Base-by-base conservation (phyloP, 768 basidiomycete genomes). In the Russula sp. region DNA sequence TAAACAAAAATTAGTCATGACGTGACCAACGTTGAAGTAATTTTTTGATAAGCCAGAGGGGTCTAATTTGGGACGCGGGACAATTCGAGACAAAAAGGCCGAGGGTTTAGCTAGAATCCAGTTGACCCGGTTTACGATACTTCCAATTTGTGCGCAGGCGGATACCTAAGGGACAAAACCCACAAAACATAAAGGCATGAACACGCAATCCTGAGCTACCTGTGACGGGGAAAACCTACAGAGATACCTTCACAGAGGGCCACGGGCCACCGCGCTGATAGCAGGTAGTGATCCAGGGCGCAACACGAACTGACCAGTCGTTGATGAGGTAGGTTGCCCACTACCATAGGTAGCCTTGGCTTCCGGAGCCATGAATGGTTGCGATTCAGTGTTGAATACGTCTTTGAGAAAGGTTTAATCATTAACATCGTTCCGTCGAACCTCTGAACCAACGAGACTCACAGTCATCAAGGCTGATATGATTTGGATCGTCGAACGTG, bases 401-500 rank as follows among this genome's bases (percentile, higher is more conserved):
- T 75, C 60, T 61, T 61, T 52, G 35, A n/a, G 14, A 20, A 14
- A 7, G 0, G 16, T 22, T 54, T 18, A 35, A 47, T 6, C n/a
- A 10, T 48, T 32, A 48, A 8, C 25, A 16, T 34, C 3, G 10
- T 11, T 7, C 52, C 16, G 14, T 13, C 9, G 6, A 39, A 18
- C 1, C 34, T 8, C 25, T 9, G 14, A 25, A 43, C 16, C 4
- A 16, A 35, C 13, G 13, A 6, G 5, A 70, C 83, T 70, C 63
- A 86, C 86, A 87, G 2, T 84, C 70, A 69, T 90, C 84, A 16
- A 89, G 72, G 59, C 81, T 84, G 72, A 86, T 83, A 60, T 79
- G 77, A 51, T 74, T 70, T 0, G 87, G 87, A 70, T 88, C 85
- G 67, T 88, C 85, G 70, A 88, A 88, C 0, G 86, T 89, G 58